Evolutionary conservation across 192 early-diverging fungal species (phyloP), one percentile per base, ranked within the genome.

Genomic region (Endogone sp.): DNA sequence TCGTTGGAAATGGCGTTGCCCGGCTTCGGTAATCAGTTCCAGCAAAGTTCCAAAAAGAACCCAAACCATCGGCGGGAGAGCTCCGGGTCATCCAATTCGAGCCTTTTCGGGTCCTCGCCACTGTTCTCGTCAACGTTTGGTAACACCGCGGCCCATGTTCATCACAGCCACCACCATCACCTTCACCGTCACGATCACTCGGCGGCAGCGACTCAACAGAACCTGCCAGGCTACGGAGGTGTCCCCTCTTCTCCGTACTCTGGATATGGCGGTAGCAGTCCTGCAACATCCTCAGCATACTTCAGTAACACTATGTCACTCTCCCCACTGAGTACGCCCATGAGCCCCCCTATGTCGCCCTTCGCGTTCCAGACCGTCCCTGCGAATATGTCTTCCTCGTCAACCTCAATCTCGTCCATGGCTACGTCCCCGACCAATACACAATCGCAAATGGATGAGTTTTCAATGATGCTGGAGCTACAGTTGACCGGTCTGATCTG

Each of bases 401-500:
- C 73, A 28, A 72, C 69, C 3, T 25, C 63, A 9, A 31, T 64
- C 3, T 60, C 72, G 29, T 72, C 73, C 63, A 71, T 72, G 22
- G 56, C 57, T 9, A 31, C 66, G 2, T 69, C 61, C 2, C 37
- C 64, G 4, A 60, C 73, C 21, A 72, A 11, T 49, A 11, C 37
- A 6, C 37, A 49, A 16, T 49, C 68, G 56, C 70, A 72, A 16
- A 79, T 79, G 78, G 4, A 37, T 1, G 78, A 79, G 67, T 79
- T 79, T 29, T 9, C 71, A 9, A 29, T 66, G n/a, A 64, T 68
- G 59, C 54, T 75, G 11, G 73, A 79, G 29, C 56, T 79, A 29
- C 65, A 64, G 56, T 22, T 79, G 55, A 79, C 78, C 2, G 74
- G 78, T 27, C 74, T 79, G 62, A 37, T 64, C 22, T 29, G 29